Evolutionary conservation across 2,329 filamentous ascomycete genomes (phyloP), one percentile per base, ranked within the genome.

Genomic region (Teratosphaeria nubilosa): DNA sequence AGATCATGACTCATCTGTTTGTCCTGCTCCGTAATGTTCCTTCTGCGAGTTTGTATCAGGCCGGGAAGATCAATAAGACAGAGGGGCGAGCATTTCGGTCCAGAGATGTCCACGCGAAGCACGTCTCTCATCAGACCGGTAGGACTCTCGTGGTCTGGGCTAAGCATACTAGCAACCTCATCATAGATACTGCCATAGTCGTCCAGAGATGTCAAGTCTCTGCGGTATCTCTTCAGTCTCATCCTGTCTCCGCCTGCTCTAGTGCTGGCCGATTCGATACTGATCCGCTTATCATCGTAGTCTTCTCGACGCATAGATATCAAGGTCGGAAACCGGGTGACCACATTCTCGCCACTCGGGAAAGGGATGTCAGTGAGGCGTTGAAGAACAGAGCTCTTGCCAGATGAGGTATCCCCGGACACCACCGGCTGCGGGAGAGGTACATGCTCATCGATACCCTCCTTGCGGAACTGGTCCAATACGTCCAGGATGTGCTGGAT

Each of bases 1-100:
- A 77, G 69, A 1, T 65, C 62, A 31, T 66, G 61, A 2, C 77
- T 73, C 5, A 73, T 58, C 0, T 58, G 27, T 9, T 73, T 69
- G 54, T 77, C 75, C 1, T 60, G 52, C 1, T 67, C 71, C 1
- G 71, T 74, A 1, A 63, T 34, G 1, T 67, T 64, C n/a, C 64
- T 71, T 37, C 64, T 70, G 61, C 57, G 48, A 27, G 37, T 27
- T n/a, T 58, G 55, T 24, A 67, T 62, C 5, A 69, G 34, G 1
- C 67, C 65, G 1, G 66, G 67, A 7, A 68, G 55, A 58, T 69
- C 66, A 13, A 68, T 60, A 13, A 68, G 24, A n/a, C 59, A 66
- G 45, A 68, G 56, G 16, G 64, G 60, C 7, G 58, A 58, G 24
- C 53, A 48, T 3, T 59, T 34, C 20, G 60, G 64, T 24, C 66